phyloP scores from a whole-genome alignment of 352 stramenopile genomes.

The Blastocystis sp. region DNA sequence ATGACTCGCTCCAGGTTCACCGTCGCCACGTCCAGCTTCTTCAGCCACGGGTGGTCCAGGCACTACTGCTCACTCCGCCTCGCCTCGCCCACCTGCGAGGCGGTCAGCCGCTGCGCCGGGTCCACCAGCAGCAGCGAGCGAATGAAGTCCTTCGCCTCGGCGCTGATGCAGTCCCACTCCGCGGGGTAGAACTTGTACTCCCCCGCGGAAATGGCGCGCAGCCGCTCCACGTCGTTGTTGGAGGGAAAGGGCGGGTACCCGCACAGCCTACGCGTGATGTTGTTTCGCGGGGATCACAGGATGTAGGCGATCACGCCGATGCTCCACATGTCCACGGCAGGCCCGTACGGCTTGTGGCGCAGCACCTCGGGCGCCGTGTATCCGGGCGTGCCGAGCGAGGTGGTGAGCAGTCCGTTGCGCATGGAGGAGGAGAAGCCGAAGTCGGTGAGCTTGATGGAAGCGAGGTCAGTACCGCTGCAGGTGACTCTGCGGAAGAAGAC shows the following conservation, averaged over 20 bases:
- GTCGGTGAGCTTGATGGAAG: slow-evolving; percentile 84
- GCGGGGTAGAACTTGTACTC: slow-evolving; percentile 84
- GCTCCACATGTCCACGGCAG: slow-evolving; percentile 88
- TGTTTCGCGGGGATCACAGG: slow-evolving; percentile 71
- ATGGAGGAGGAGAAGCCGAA: slow-evolving; percentile 85
- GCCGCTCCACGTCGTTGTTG: slow-evolving; percentile 81
- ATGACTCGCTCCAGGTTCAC: slow-evolving; percentile 54
- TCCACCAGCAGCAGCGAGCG: slow-evolving; percentile 71
- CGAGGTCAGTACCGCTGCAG: slow-evolving; percentile 79
- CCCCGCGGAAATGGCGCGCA: slow-evolving; percentile 83
- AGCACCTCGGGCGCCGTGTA: slow-evolving; percentile 91
- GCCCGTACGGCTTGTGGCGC: slow-evolving; percentile 80
- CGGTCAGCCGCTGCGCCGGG: slow-evolving; percentile 74
- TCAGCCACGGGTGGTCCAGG: slow-evolving; percentile 74
- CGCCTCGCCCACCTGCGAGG: slow-evolving; percentile 73
- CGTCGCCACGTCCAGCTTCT: background rate
- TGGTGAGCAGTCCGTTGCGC: slow-evolving; percentile 72
- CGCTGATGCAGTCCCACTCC: slow-evolving; percentile 88
- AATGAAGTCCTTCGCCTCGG: slow-evolving; percentile 86
- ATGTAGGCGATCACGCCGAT: slow-evolving; percentile 89
- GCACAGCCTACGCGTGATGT: slow-evolving; percentile 74
- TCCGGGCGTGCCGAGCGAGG: slow-evolving; percentile 75
- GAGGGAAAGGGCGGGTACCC: slow-evolving; percentile 87
- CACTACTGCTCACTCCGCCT: background rate
- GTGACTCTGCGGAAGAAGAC: slow-evolving; percentile 80